A percentile compares a stretch with the other conserved stretches of the same genome.
phyloP scores from a whole-genome alignment of 495 filamentous ascomycete genomes.

The Penicillium verhagenii region DNA sequence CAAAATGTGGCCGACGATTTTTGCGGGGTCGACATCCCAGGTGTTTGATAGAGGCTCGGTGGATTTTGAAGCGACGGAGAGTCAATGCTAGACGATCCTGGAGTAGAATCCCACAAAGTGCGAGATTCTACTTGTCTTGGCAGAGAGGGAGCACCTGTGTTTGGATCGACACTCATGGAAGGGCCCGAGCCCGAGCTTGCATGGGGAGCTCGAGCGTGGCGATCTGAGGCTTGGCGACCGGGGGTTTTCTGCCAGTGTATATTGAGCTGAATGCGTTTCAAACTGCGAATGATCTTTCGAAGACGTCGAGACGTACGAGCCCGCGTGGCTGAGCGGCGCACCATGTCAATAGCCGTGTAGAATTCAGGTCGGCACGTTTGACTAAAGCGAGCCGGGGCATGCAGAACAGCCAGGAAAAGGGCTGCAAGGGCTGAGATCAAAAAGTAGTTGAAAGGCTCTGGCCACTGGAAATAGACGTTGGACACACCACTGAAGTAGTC shows the following conservation, averaged over 20 bases:
- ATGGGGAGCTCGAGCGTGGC: background rate
- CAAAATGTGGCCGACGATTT: slow-evolving; percentile 20
- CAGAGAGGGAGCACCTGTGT: background rate
- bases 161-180: background rate
- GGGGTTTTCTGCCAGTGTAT: slow-evolving; percentile 8
- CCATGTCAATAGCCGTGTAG: slow-evolving; percentile 75
- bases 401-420: slow-evolving; percentile 73
- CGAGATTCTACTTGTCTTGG: background rate
- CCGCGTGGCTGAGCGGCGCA: slow-evolving; percentile 57
- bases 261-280: slow-evolving; percentile 38
- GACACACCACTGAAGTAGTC: slow-evolving; percentile 69
- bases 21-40: slow-evolving; percentile 15
- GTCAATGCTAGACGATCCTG: slow-evolving; percentile 1
- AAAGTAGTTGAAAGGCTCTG: slow-evolving; percentile 84
- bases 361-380: slow-evolving; percentile 70
- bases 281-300: slow-evolving; percentile 39
- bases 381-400: slow-evolving; percentile 73
- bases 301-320: slow-evolving; percentile 37
- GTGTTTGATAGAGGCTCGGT: slow-evolving; percentile 6
- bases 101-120: slow-evolving; percentile 1
- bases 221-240: background rate
- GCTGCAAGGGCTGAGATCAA: slow-evolving; percentile 75
- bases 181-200: background rate
- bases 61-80: slow-evolving; percentile 6
- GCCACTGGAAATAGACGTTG: slow-evolving; percentile 70